phyloP scores from a whole-genome alignment of 2,329 filamentous ascomycete species.

The Allantophomopsis cytisporea region DNA sequence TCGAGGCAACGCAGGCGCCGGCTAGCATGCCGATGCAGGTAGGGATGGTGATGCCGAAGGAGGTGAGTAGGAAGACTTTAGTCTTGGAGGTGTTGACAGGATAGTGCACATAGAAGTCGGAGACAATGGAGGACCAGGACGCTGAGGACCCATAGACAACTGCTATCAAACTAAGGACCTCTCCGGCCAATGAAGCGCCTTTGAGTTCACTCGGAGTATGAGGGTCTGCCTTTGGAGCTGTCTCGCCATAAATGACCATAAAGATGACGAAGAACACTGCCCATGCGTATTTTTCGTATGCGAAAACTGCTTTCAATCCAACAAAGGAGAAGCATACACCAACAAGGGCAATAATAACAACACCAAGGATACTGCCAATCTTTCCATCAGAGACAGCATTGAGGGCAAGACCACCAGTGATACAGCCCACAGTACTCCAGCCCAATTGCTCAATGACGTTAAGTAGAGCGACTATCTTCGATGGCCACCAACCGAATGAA shows the following conservation, averaged over 20 bases:
- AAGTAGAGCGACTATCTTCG: conserved; percentile 30
- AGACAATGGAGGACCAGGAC: conserved; percentile 31
- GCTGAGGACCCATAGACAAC: conserved; percentile 33
- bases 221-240: conserved; percentile 25
- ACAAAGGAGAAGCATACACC: conserved; percentile 13
- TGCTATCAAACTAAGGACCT: conserved; percentile 27
- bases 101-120: conserved; percentile 33
- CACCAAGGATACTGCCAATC: conserved; percentile 7
- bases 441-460: conserved; percentile 16
- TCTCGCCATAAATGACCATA: conserved; percentile 32
- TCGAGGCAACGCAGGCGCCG: conserved; percentile 27
- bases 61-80: conserved; percentile 33
- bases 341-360: conserved; percentile 9
- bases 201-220: conserved; percentile 19
- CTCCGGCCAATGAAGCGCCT: conserved; percentile 23
- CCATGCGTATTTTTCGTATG: conserved; percentile 12
- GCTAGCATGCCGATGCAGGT: conserved; percentile 33
- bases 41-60: conserved; percentile 30
- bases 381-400: conserved; percentile 9
- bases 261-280: conserved; percentile 29
- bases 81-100: conserved; percentile 27
- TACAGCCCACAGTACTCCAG: conserved; percentile 11
- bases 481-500: conserved; percentile 35
- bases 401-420: conserved; percentile 9
- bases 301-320: conserved; percentile 11